phyloP scores from a whole-genome alignment of 2,329 filamentous ascomycete genomes.

The Juglanconis sp. region DNA sequence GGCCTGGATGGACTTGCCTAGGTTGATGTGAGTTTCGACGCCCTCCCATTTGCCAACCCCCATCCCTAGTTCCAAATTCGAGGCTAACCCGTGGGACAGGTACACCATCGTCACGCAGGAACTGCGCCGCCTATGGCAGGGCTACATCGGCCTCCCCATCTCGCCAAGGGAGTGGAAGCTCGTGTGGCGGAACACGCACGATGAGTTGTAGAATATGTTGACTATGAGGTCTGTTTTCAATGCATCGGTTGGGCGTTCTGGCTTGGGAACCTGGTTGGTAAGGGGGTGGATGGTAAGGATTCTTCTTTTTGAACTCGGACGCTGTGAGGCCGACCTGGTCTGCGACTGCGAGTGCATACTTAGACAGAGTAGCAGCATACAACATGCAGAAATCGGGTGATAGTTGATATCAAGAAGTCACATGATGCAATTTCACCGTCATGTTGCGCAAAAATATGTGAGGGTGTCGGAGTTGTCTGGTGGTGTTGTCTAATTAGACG shows the following conservation, averaged over 20 bases:
- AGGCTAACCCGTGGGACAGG: slow-evolving; percentile 26
- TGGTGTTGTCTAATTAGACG: no score
- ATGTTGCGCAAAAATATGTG: no score
- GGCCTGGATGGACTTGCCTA: slow-evolving; percentile 69
- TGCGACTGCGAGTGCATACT: background rate
- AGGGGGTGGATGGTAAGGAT: background rate
- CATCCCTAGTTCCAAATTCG: background rate
- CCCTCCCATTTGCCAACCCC: background rate
- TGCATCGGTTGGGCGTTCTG: slow-evolving; percentile 6
- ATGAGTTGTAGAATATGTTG: slow-evolving; percentile 42
- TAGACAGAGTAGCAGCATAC: background rate
- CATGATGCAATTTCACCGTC: no score
- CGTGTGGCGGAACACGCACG: slow-evolving; percentile 32
- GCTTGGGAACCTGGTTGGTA: background rate
- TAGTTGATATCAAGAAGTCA: background rate
- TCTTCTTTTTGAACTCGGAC: background rate
- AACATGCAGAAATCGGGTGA: background rate
- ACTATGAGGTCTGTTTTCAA: background rate
- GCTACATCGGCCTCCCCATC: slow-evolving; percentile 52
- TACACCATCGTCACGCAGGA: slow-evolving; percentile 44
- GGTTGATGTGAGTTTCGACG: slow-evolving; percentile 59
- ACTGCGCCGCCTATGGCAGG: slow-evolving; percentile 43
- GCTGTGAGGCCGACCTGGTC: background rate
- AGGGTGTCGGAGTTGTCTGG: no score
- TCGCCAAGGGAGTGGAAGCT: slow-evolving; percentile 46